These are phyloP conservation scores for Chaetothyriales sp. DNA, from an alignment of 2,329 filamentous ascomycete species.

Conservation along the genomic window DNA sequence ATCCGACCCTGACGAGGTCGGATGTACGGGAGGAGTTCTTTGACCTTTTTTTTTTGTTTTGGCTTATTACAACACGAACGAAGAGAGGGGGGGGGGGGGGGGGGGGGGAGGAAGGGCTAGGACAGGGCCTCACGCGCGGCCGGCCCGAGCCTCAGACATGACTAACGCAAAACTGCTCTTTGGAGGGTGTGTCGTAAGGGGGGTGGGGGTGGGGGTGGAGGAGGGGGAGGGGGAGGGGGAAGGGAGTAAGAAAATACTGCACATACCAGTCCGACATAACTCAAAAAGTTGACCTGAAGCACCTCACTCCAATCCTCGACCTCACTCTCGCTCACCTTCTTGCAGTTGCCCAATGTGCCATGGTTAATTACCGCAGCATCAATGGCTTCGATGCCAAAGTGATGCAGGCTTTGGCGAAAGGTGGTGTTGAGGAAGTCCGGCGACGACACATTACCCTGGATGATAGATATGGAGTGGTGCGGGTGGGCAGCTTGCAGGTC, in stretches of 20 bases:
- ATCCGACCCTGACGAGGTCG: constrained; percentile 55
- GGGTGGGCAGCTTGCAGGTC: not conserved
- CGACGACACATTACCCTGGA: constrained; percentile 44
- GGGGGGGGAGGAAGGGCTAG: not conserved
- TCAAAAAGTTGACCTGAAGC: constrained; percentile 81
- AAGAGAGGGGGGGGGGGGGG: no score
- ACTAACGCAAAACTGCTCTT: no score
- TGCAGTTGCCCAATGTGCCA: constrained; percentile 61
- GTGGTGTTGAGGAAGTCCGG: constrained; percentile 44
- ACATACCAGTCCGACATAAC: constrained; percentile 59
- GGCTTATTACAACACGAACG: no score
- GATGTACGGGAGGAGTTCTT: constrained; percentile 36
- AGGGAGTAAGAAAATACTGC: not conserved
- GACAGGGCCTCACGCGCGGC: no score
- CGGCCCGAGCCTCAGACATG: no score
- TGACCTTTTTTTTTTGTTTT: not conserved
- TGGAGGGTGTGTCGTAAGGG: no score
- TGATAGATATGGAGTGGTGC: constrained; percentile 40
- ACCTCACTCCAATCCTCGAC: constrained; percentile 57
- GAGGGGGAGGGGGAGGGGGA: not conserved
- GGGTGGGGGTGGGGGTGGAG: no score
- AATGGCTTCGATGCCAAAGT: constrained; percentile 26
- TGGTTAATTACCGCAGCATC: constrained; percentile 84
- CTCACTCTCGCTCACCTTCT: constrained; percentile 51
- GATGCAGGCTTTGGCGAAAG: constrained; percentile 21